phyloP scores from a whole-genome alignment of 306 rosid species.

The Inga leiocalycina region DNA sequence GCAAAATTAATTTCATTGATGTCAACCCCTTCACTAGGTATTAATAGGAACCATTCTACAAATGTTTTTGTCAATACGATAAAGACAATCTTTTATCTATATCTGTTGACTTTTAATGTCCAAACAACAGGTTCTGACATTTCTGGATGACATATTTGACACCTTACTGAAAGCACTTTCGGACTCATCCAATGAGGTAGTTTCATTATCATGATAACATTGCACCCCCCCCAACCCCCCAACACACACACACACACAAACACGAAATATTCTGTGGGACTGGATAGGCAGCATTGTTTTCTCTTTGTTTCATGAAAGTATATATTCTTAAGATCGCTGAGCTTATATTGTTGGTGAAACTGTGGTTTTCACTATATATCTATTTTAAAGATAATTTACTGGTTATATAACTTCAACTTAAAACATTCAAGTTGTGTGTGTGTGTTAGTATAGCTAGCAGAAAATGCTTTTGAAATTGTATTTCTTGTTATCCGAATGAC shows the following conservation, averaged over 20 bases:
- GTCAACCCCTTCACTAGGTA: background rate
- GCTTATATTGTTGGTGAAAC: background rate
- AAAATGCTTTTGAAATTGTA: background rate
- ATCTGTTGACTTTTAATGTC: conserved; percentile 25
- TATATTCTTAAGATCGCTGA: conserved; percentile 12
- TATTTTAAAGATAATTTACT: conserved; percentile 3
- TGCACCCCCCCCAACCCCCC: background rate
- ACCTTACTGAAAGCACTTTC: conserved; percentile 87
- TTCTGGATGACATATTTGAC: conserved; percentile 74
- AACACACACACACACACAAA: too few relatives aligned
- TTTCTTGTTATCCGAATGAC: background rate
- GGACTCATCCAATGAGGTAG: conserved; percentile 89
- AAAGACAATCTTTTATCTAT: background rate
- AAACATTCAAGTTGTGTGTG: background rate
- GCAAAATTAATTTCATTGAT: background rate
- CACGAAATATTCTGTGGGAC: background rate
- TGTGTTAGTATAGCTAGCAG: background rate
- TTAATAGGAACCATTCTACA: background rate
- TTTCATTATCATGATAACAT: conserved; percentile 30
- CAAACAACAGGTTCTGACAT: conserved; percentile 78
- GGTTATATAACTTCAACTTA: conserved; percentile 7
- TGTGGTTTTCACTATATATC: conserved; percentile 12
- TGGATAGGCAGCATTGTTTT: background rate
- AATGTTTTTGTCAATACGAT: conserved; percentile 14
- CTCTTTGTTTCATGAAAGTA: conserved; percentile 16